These are phyloP conservation scores for Penicillium canescens DNA, from an alignment of 495 filamentous ascomycete genomes.

Conservation along the genomic window DNA sequence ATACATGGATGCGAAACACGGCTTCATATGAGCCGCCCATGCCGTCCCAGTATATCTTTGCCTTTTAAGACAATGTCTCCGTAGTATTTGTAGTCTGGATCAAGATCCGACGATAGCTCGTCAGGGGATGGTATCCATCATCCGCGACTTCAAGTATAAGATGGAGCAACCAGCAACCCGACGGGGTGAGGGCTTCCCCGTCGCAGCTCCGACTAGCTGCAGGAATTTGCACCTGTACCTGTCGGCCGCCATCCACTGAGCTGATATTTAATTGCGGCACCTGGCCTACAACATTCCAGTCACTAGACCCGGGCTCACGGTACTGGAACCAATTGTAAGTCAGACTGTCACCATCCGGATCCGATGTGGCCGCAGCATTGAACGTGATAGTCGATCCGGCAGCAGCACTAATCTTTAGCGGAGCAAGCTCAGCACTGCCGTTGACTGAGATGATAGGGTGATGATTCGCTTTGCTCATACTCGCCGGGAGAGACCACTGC, in stretches of 20 bases:
- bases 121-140: slow-evolving; percentile 32
- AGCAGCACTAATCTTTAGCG: slow-evolving; percentile 32
- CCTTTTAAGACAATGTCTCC: not conserved
- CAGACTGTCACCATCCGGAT: slow-evolving; percentile 40
- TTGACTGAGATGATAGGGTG: slow-evolving; percentile 44
- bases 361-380: slow-evolving; percentile 43
- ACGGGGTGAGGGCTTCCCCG: not conserved
- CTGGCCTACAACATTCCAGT: slow-evolving; percentile 39
- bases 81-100: slow-evolving; percentile 33
- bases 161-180: slow-evolving; percentile 35
- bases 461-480: slow-evolving; percentile 36
- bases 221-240: slow-evolving; percentile 24
- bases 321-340: slow-evolving; percentile 52
- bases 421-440: slow-evolving; percentile 25
- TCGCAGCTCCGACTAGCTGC: slow-evolving; percentile 21
- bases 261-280: slow-evolving; percentile 35
- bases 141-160: slow-evolving; percentile 44
- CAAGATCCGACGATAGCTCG: slow-evolving; percentile 41
- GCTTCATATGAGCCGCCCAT: no score
- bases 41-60: no score
- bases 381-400: slow-evolving; percentile 36
- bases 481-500: slow-evolving; percentile 41
- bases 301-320: slow-evolving; percentile 38
- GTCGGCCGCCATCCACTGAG: slow-evolving; percentile 24
- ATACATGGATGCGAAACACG: no score